Percentiles rank a stretch among this genome's conserved stretches.
phyloP scores from a whole-genome alignment of 371 early-diverging fungal species.

The Antonospora locustae region DNA sequence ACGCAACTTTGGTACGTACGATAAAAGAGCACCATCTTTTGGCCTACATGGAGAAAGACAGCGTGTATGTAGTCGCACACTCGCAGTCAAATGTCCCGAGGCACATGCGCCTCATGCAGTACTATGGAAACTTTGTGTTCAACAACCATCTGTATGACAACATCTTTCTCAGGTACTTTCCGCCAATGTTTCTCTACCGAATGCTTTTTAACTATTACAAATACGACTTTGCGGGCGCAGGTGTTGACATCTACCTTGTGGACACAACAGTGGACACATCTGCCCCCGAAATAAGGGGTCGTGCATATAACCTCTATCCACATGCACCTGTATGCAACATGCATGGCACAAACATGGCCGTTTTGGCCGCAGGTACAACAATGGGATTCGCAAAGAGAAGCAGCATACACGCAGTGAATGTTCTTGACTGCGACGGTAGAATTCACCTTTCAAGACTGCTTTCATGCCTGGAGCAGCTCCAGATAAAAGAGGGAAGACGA shows the following conservation, averaged over 20 bases:
- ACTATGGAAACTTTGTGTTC: constrained; percentile 31
- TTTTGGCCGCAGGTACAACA: constrained; percentile 14
- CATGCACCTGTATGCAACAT: constrained; percentile 16
- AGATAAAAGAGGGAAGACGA: background rate
- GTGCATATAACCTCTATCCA: constrained; percentile 10
- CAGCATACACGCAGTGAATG: constrained; percentile 27
- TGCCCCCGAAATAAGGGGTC: constrained; percentile 14
- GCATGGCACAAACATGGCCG: constrained; percentile 25
- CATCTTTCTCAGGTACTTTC: constrained; percentile 20
- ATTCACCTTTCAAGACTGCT: constrained; percentile 44
- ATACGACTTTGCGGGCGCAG: constrained; percentile 45
- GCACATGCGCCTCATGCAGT: constrained; percentile 34
- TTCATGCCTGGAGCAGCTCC: constrained; percentile 29
- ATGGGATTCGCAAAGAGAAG: constrained; percentile 44
- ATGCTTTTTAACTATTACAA: constrained; percentile 25
- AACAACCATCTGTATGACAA: constrained; percentile 40
- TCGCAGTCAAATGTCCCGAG: constrained; percentile 22
- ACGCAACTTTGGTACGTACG: too few species aligned
- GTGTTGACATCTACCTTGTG: constrained; percentile 31
- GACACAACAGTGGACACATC: constrained; percentile 33
- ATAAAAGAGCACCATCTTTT: too few species aligned
- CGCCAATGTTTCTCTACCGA: constrained; percentile 21
- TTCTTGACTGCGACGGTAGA: constrained; percentile 30
- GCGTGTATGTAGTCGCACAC: constrained; percentile 1
- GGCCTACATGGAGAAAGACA: constrained; percentile 1